Evolutionary conservation across 2,329 filamentous ascomycete species (phyloP), one percentile per base, ranked within the genome.

Genomic region (Malbranchea cinnamomea): DNA sequence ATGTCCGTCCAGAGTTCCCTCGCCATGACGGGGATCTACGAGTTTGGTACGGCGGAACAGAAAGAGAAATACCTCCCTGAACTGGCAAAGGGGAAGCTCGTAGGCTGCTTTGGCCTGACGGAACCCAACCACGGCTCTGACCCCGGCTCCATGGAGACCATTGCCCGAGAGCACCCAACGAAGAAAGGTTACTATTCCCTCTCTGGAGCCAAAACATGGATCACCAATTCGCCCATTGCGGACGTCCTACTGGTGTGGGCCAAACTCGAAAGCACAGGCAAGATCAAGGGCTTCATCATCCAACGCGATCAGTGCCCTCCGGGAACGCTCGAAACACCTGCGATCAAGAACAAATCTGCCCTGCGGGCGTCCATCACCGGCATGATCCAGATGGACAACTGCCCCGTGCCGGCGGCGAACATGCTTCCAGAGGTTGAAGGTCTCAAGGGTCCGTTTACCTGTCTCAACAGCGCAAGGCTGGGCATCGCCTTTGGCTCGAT

Each of bases 321-420:
- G 0, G 87, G 89, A 2, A 91, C 85, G 1, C 65, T 98, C 9
- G 83, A 89, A 54, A 98, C 89, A 4, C 89, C 89, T 1, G 62
- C 79, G 8, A 78, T 98, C 53, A 91, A 91, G 63, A 73, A 95
- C 62, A 98, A 98, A 68, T 94, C 80, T 38, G 89, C 85, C 2
- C 71, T 98, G 18, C 70, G 89, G 35, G 89, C 89, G 8, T 92
- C 82, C 8, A 79, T 94, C 39, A 98, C 89, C 1, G 89, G 89
- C 34, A 95, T 95, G 89, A 94, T 98, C 41, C 84, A 93, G 44
- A 68, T 98, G 49, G 87, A 94, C 40, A 74, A 79, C 39, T 85
- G 81, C 41, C 87, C 89, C 1, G 83, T 98, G 0, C 76, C 84
- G 0, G 74, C 77, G 41, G 80, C 73, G 44, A 93, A 94, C 60